A percentile compares a stretch with the other conserved stretches of the same genome.
Conservation (phyloP, 2,329 filamentous ascomycete genomes). For the Metarhizium rileyi region DNA sequence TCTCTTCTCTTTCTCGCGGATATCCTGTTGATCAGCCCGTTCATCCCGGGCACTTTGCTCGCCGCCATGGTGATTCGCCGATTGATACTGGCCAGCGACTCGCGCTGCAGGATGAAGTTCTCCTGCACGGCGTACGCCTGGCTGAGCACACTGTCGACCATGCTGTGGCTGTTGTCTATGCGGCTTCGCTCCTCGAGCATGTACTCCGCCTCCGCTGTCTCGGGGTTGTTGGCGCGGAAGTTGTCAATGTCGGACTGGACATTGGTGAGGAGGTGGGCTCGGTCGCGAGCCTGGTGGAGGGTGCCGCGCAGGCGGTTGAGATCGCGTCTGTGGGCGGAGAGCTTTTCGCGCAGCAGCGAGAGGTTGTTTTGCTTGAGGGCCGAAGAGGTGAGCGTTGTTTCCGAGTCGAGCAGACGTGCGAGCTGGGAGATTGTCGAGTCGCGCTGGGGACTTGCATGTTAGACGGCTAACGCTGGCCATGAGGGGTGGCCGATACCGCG, state of each 20-base stretch:
- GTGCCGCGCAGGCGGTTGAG: constrained; percentile 63
- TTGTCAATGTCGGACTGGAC: constrained; percentile 87
- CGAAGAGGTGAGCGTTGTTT: constrained; percentile 76
- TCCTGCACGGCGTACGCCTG: constrained; percentile 97
- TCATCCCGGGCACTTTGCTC: constrained; percentile 86
- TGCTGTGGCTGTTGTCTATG: constrained; percentile 80
- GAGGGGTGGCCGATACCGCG: no score
- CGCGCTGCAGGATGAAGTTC: constrained; percentile 76
- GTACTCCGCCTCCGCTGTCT: constrained; percentile 83
- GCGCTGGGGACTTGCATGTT: constrained; percentile 43
- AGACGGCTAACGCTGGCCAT: background rate
- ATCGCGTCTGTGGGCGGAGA: constrained; percentile 78
- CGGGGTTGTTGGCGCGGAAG: constrained; percentile 75
- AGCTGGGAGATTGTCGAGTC: constrained; percentile 76
- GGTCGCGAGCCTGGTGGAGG: constrained; percentile 70
- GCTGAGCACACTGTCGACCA: constrained; percentile 82
- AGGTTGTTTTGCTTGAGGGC: constrained; percentile 97
- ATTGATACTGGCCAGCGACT: constrained; percentile 82
- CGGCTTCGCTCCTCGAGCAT: constrained; percentile 84
- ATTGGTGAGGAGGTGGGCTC: constrained; percentile 81
- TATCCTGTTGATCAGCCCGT: constrained; percentile 83
- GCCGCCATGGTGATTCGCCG: constrained; percentile 82
- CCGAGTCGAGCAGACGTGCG: constrained; percentile 81
- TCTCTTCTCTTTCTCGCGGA: constrained; percentile 91
- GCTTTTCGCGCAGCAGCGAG: constrained; percentile 79